Evolutionary conservation across 345 rosid species (phyloP), one percentile per base, ranked within the genome.

Genomic region (Mercurialis annua): DNA sequence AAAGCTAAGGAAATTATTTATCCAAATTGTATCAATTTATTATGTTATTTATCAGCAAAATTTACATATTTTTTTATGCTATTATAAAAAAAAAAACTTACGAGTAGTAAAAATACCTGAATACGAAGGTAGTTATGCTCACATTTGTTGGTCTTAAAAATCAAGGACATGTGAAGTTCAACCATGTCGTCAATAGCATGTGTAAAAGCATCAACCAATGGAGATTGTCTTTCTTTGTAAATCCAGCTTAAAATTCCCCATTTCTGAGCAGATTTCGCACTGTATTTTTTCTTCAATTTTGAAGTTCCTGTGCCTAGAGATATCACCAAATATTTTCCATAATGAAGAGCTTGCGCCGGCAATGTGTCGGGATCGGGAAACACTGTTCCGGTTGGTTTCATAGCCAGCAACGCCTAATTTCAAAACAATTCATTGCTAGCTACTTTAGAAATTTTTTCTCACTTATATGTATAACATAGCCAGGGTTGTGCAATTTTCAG

Each of bases 341-440:
- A 57, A 2, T 47, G 56, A 7, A 67, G 47, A 11, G 64, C 33
- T 1, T 57, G 56, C 23, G 20, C 57, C 16, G 64, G 64, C 29
- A 67, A 21, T 0, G 52, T 20, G 5, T 46, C 52, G 15, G 57
- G 56, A 5, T 67, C 56, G 1, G 36, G 56, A n/a, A 67, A 67
- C 17, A 67, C 71, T 11, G 43, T 67, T 46, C 71, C 48, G 16
- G 55, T 67, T 5, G 71, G 71, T 48, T 67, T 57, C 55, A 57
- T 67, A 14, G 71, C 71, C 44, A 67, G 47, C 44, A 67, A 67
- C 30, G 64, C 64, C 71, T 67, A n/a, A n/a, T n/a, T 66, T 11
- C 36, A 62, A 62, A 5, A 43, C 24, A 24, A 47, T n/a, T n/a
- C n/a, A n/a, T n/a, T n/a, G n/a, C n/a, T n/a, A n/a, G n/a, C n/a